phyloP scores from a whole-genome alignment of 1,139 yeast species.

The Hemisphaericaspora xylofermentans region DNA sequence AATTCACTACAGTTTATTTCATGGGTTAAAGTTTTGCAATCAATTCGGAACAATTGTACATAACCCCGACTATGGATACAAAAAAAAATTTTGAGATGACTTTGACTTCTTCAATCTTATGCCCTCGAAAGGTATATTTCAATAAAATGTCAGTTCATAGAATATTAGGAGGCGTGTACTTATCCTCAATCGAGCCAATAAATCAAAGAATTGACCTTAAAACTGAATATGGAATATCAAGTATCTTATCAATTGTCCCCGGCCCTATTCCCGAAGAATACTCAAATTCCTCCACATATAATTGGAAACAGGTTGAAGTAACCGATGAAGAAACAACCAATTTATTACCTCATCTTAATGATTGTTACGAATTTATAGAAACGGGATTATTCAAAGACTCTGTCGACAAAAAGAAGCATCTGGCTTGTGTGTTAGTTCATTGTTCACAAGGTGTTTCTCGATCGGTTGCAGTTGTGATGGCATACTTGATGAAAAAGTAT shows the following conservation, averaged over 20 bases:
- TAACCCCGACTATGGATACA: not conserved
- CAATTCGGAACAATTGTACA: not conserved
- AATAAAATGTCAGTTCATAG: conserved; percentile 31
- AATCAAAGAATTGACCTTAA: conserved; percentile 41
- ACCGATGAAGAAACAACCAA: conserved; percentile 68
- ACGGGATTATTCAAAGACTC: conserved; percentile 50
- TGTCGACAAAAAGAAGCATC: conserved; percentile 37
- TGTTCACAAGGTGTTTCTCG: conserved; percentile 91
- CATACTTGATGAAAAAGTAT: conserved; percentile 77
- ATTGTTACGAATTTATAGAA: conserved; percentile 66
- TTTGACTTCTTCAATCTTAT: not conserved
- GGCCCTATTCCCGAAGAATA: conserved; percentile 60
- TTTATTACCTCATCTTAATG: conserved; percentile 58
- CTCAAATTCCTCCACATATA: conserved; percentile 42
- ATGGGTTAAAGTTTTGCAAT: no score
- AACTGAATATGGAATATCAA: conserved; percentile 53
- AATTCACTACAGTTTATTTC: no score
- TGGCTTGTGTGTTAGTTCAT: conserved; percentile 54
- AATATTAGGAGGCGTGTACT: conserved; percentile 62
- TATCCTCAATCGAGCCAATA: conserved; percentile 61
- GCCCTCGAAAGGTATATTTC: not conserved
- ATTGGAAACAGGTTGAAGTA: conserved; percentile 62
- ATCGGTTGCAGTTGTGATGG: conserved; percentile 68
- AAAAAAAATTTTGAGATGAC: conserved; percentile 1
- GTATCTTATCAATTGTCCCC: conserved; percentile 65